A percentile compares a stretch with the other conserved stretches of the same genome.
Evolutionary conservation across 352 stramenopile species (phyloP).

Genomic region (Phytophthora citrophthora): DNA sequence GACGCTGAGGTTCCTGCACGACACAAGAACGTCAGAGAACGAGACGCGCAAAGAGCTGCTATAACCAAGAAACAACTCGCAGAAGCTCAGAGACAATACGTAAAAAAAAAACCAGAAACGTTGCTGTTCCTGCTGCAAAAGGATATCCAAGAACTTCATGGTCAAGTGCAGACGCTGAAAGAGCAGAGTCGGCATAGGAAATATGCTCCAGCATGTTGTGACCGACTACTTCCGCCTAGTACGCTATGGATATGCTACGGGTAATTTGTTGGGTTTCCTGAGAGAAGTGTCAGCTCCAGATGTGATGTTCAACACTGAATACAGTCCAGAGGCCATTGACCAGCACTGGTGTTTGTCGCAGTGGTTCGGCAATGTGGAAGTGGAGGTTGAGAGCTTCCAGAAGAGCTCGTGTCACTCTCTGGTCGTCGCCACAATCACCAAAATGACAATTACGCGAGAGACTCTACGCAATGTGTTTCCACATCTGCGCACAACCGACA

Average conservation of each 20-base stretch:
- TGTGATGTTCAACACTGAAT: neutral
- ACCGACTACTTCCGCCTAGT: neutral
- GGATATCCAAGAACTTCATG: neutral
- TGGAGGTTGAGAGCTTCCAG: neutral
- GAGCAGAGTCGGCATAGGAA: neutral
- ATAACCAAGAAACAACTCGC: neutral
- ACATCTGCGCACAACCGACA: slow-evolving; percentile 1
- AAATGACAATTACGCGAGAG: neutral
- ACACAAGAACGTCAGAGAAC: no score
- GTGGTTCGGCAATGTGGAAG: neutral
- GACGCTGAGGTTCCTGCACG: no score
- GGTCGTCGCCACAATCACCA: neutral
- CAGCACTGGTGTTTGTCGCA: neutral
- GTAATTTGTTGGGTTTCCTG: neutral
- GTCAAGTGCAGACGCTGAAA: neutral
- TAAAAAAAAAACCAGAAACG: neutral
- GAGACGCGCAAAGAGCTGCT: no score
- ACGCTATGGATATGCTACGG: neutral
- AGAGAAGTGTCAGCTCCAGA: neutral
- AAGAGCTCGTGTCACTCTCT: neutral
- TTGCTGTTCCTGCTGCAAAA: neutral
- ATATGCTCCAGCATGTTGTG: neutral
- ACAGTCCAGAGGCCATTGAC: neutral
- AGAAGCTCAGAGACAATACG: neutral
- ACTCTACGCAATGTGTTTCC: neutral